These are phyloP conservation scores for Chaetomium strumarium DNA, from an alignment of 2,329 filamentous ascomycete genomes.

Conservation along the genomic window DNA sequence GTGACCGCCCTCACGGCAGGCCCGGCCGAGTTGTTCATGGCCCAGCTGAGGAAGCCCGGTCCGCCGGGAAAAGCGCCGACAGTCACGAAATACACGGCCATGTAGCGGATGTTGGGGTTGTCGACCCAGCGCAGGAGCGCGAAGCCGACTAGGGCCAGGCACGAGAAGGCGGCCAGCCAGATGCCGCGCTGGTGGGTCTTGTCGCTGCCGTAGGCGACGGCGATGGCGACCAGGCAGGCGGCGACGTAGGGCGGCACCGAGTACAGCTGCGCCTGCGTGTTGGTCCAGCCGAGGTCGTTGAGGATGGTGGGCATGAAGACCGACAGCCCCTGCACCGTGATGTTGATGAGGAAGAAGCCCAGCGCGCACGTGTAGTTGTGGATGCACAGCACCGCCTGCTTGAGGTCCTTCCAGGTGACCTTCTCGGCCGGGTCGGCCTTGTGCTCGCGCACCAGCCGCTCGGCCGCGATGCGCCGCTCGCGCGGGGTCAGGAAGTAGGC, in stretches of 20 bases:
- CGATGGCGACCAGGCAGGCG: constrained; percentile 36
- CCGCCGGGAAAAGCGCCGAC: constrained; percentile 53
- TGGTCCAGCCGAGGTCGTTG: constrained; percentile 36
- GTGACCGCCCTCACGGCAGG: constrained; percentile 52
- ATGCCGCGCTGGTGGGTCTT: constrained; percentile 38
- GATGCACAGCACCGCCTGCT: constrained; percentile 47
- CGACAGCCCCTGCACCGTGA: constrained; percentile 50
- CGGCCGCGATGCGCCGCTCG: constrained; percentile 48
- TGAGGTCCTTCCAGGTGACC: constrained; percentile 44
- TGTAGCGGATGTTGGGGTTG: constrained; percentile 40
- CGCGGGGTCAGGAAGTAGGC: constrained; percentile 46
- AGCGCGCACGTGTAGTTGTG: constrained; percentile 54
- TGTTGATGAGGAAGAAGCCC: constrained; percentile 55
- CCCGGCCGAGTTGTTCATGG: constrained; percentile 52
- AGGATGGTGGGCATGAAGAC: constrained; percentile 47
- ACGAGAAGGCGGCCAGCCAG: constrained; percentile 35
- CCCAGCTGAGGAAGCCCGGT: constrained; percentile 53
- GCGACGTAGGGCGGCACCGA: constrained; percentile 40
- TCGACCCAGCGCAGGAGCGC: constrained; percentile 43
- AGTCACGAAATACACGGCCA: constrained; percentile 50
- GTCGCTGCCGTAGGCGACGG: constrained; percentile 36
- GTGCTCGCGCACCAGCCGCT: constrained; percentile 46
- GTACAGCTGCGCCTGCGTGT: constrained; percentile 37
- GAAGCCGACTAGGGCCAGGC: constrained; percentile 45
- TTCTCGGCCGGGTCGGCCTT: constrained; percentile 40